Evolutionary conservation across 208 protist genomes (phyloP), one percentile per base, ranked within the genome.

Genomic region (Trypanosoma cruzi): DNA sequence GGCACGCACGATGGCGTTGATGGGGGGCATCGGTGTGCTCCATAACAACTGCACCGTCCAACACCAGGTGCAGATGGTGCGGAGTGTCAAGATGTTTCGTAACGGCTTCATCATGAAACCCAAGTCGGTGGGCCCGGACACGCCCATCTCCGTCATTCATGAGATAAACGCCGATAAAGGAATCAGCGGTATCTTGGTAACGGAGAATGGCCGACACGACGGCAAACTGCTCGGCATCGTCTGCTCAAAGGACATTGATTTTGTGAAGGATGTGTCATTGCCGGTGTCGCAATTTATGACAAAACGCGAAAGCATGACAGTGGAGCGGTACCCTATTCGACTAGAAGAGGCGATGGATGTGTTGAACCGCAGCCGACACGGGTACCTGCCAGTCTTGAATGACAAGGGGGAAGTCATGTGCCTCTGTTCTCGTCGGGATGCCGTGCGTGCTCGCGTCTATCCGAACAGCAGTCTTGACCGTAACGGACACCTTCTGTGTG

Each of bases 71-170:
- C 81, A 87, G 56, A 86, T 93, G 80, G 95, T 98, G 61, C 93
- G 88, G 58, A 90, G 82, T 48, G 96, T 99, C 44, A 99, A 99
- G 85, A 73, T 89, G 54, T 99, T 84, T 84, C 94, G 98, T 61
- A 98, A 99, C 68, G 98, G 98, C 37, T 99, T 99, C 72, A 99
- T 99, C 71, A 93, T 88, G 29, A 87, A 97, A 55, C 98, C 98
- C 50, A 93, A 98, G 70, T 85, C 86, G 8, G 85, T 99, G 32
- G 44, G 71, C 4, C 95, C 97, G 31, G 73, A 81, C 8, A 75
- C 88, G 52, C 95, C 90, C 40, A 78, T 99, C 56, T 80, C 63
- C 14, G 87, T 95, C 60, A 97, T 99, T 36, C 64, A 94, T 42
- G 81, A 76, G 14, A 98, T 98, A 70, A 99, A 99, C 68, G 71